A percentile compares a stretch with the other conserved stretches of the same genome.
phyloP scores from a whole-genome alignment of 139 green algal genomes.

The Spirogloea muscicola region DNA sequence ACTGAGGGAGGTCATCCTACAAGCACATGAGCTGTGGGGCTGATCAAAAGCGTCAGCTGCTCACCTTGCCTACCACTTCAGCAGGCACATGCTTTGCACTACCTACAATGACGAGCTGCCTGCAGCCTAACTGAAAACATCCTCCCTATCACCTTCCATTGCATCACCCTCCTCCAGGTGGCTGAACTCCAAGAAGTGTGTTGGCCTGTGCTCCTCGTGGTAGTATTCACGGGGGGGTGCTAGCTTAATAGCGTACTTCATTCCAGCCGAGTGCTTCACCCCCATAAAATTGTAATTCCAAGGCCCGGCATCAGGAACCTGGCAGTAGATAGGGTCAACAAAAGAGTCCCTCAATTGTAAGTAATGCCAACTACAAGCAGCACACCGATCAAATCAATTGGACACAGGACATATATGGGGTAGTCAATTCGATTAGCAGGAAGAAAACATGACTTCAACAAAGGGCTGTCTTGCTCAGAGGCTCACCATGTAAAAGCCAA shows the following conservation, averaged over 20 bases:
- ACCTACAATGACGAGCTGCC: not conserved
- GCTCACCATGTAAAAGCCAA: constrained; percentile 96
- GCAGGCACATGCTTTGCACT: not conserved
- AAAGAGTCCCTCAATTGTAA: not conserved
- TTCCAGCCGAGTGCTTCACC: constrained; percentile 64
- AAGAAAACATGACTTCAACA: not conserved
- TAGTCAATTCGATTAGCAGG: not conserved
- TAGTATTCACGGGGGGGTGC: constrained; percentile 94
- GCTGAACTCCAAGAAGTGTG: constrained; percentile 97
- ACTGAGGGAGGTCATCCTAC: no score
- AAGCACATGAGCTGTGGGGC: no score
- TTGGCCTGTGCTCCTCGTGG: constrained; percentile 78
- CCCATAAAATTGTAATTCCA: constrained; percentile 99
- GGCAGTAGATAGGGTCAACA: constrained; percentile 2
- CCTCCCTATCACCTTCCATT: constrained; percentile 81
- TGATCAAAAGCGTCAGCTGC: no score
- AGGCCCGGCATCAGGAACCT: constrained; percentile 53
- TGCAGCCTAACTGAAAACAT: constrained; percentile 69
- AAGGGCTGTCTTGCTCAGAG: not conserved
- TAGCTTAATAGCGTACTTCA: constrained; percentile 83
- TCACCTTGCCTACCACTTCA: no score
- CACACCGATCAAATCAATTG: not conserved
- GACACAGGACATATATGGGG: not conserved
- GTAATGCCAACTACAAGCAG: not conserved
- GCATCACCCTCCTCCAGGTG: constrained; percentile 74